A percentile compares a stretch with the other conserved stretches of the same genome.
phyloP scores from a whole-genome alignment of 805 yeast genomes.

The Starmerella gropengiesseri region DNA sequence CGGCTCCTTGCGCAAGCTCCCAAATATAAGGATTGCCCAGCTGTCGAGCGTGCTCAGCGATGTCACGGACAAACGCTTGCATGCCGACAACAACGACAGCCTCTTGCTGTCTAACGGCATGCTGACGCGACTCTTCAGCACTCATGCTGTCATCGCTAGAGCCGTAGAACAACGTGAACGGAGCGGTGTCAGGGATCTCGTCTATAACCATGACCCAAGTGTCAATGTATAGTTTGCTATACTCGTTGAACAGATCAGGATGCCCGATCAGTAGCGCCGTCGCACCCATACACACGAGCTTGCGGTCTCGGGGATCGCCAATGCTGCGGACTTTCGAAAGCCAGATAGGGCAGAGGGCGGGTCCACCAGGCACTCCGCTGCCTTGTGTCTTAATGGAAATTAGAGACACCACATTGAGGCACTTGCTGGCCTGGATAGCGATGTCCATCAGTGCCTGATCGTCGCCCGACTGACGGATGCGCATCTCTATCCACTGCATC shows the following conservation, averaged over 20 bases:
- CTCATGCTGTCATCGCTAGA: conserved; percentile 18
- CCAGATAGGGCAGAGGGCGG: conserved; percentile 24
- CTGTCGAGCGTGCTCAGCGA: conserved; percentile 8
- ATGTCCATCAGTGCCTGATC: conserved; percentile 9
- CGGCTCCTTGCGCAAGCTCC: not conserved
- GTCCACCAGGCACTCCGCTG: conserved; percentile 3
- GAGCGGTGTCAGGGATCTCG: conserved; percentile 57
- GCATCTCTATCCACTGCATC: conserved; percentile 10
- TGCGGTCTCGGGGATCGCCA: conserved; percentile 66
- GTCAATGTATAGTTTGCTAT: conserved; percentile 28
- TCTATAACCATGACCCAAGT: conserved; percentile 51
- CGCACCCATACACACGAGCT: conserved; percentile 50
- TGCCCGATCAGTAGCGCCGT: conserved; percentile 10
- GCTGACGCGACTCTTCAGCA: conserved; percentile 27
- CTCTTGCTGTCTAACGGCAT: conserved; percentile 34
- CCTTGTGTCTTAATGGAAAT: conserved; percentile 12
- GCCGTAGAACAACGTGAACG: conserved; percentile 34
- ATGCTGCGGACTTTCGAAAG: conserved; percentile 37
- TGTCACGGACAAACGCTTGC: conserved; percentile 1
- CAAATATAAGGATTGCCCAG: conserved; percentile 3
- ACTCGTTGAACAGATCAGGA: conserved; percentile 12
- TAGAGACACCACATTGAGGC: conserved; percentile 9
- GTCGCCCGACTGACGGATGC: conserved; percentile 6
- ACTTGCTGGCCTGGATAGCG: conserved; percentile 11
- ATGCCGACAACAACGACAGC: conserved; percentile 37